phyloP scores from a whole-genome alignment of 257 asterid genomes.

The Anisodus acutangulus region DNA sequence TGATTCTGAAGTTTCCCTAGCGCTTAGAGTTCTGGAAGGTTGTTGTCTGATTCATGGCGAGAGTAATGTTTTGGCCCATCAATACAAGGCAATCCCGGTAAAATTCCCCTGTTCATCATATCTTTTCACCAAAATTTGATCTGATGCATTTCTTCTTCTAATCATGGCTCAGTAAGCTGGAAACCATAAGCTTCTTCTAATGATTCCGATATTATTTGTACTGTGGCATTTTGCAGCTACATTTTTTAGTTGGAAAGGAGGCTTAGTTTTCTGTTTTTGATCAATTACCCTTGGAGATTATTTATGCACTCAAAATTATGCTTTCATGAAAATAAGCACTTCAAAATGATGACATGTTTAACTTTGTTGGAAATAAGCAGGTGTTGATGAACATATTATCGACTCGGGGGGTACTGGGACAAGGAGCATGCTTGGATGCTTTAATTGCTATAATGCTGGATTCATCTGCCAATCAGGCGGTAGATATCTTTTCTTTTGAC shows the following conservation, averaged over 20 bases:
- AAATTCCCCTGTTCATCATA: background rate
- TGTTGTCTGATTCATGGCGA: conserved; percentile 83
- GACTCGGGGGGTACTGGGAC: conserved; percentile 85
- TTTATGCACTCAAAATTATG: background rate
- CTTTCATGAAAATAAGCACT: background rate
- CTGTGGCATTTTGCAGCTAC: background rate
- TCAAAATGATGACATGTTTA: conserved; percentile 31
- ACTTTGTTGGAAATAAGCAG: conserved; percentile 48
- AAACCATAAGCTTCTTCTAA: background rate
- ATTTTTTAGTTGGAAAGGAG: background rate
- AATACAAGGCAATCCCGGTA: conserved; percentile 81
- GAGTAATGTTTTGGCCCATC: conserved; percentile 81
- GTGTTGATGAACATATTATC: conserved; percentile 84
- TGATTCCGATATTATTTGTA: background rate
- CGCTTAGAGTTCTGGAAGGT: conserved; percentile 94
- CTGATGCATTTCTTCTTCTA: background rate
- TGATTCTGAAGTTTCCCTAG: conserved; percentile 91
- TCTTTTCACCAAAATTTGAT: conserved; percentile 1
- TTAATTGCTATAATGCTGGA: conserved; percentile 87
- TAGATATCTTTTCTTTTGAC: conserved; percentile 39
- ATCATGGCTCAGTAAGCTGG: background rate
- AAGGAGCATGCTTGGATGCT: conserved; percentile 94
- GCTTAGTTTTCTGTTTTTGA: background rate
- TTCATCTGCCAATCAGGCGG: conserved; percentile 94
- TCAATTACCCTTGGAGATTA: background rate